Evolutionary conservation across 495 filamentous ascomycete genomes (phyloP).

Genomic region (Xylaria nigripes): DNA sequence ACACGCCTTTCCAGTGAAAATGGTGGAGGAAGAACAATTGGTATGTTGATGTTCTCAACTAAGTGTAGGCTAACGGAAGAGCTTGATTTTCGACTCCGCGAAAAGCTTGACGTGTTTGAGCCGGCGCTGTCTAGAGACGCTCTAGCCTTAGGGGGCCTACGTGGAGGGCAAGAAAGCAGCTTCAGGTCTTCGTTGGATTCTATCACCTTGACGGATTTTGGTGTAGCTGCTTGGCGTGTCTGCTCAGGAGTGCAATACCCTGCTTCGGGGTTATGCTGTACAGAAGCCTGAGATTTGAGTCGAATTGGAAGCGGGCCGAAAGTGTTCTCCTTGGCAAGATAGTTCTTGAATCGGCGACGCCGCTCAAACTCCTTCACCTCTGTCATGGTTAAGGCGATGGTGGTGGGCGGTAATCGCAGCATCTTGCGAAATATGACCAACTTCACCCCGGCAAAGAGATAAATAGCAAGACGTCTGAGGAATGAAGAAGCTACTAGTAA

Average conservation of each 20-base stretch:
- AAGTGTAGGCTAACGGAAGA: conserved; percentile 1
- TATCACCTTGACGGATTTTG: background rate
- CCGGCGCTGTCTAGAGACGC: conserved; percentile 11
- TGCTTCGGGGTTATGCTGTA: conserved; percentile 9
- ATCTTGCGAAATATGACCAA: conserved; percentile 30
- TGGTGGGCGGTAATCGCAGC: conserved; percentile 48
- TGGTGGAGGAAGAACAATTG: conserved; percentile 32
- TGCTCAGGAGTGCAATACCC: conserved; percentile 8
- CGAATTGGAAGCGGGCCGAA: conserved; percentile 16
- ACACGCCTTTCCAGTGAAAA: conserved; percentile 37
- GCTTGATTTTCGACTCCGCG: conserved; percentile 12
- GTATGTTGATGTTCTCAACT: conserved; percentile 16
- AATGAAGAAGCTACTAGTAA: background rate
- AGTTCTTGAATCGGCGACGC: conserved; percentile 32
- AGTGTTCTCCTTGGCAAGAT: conserved; percentile 24
- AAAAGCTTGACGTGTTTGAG: conserved; percentile 11
- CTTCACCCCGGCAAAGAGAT: conserved; percentile 2
- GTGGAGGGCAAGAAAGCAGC: conserved; percentile 11
- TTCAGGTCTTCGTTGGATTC: conserved; percentile 10
- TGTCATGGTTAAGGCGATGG: conserved; percentile 43
- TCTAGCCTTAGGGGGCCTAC: conserved; percentile 8
- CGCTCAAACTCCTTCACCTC: conserved; percentile 45
- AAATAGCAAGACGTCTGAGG: background rate
- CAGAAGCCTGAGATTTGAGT: background rate
- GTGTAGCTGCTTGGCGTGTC: background rate